Evolutionary conservation across 345 rosid genomes (phyloP).

Genomic region (Populus nigra): DNA sequence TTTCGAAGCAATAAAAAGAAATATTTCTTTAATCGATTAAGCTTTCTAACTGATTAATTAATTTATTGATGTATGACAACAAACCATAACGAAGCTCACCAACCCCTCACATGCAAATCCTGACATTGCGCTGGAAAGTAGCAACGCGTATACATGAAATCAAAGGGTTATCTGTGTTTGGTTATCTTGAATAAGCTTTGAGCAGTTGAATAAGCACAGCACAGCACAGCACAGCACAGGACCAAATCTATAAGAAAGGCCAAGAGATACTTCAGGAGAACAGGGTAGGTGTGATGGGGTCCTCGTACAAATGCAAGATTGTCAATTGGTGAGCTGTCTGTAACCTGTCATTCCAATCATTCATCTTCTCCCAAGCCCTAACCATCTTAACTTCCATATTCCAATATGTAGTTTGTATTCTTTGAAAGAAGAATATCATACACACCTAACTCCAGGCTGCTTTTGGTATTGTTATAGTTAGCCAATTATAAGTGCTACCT

Average conservation of each 20-base stretch:
- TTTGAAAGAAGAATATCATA: neutral
- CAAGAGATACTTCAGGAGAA: neutral
- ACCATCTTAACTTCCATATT: neutral
- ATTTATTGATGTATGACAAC: neutral
- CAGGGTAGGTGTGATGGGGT: neutral
- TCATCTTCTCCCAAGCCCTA: neutral
- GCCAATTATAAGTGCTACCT: neutral
- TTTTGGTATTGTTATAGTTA: neutral
- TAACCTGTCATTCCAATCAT: neutral
- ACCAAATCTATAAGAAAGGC: neutral
- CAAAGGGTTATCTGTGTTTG: neutral
- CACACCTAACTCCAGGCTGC: neutral
- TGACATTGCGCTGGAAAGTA: neutral
- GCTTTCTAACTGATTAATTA: neutral
- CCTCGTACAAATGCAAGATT: neutral
- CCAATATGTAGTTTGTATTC: neutral
- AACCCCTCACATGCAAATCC: constrained; percentile 31
- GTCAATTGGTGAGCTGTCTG: constrained; percentile 1
- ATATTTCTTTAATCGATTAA: neutral
- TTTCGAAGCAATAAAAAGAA: neutral
- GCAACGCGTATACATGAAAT: neutral
- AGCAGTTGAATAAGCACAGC: neutral
- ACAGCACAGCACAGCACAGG: neutral
- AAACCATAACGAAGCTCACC: constrained; percentile 2
- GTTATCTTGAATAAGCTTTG: neutral